Conservation (phyloP, 345 rosid species). For the Rhodamnia rubescens region DNA sequence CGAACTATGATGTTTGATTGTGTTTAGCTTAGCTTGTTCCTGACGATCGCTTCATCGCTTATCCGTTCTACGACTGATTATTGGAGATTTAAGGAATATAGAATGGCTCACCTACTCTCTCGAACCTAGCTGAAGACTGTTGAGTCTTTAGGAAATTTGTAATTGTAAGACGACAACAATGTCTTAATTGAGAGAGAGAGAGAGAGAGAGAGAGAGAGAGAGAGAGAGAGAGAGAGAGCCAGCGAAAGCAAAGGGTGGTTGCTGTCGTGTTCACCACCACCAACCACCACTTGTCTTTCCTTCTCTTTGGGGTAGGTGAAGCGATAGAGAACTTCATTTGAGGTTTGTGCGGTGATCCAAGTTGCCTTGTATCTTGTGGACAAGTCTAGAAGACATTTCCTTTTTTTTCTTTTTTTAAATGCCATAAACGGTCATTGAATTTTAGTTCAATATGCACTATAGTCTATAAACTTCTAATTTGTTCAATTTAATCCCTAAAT, state of each 20-base stretch:
- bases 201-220: not conserved
- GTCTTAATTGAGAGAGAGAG: not conserved
- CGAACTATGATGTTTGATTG: not conserved
- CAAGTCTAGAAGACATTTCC: not conserved
- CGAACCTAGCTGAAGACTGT: not conserved
- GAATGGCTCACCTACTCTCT: not conserved
- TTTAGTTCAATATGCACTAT: too few species aligned
- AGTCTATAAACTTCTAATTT: too few species aligned
- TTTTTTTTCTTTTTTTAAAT: not conserved
- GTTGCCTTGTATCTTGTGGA: not conserved
- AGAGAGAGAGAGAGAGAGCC: not conserved
- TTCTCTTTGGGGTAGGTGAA: conserved; percentile 14
- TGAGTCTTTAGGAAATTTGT: not conserved
- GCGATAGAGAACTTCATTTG: not conserved
- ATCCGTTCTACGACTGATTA: not conserved
- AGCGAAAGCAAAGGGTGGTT: not conserved
- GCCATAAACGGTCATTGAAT: too few species aligned
- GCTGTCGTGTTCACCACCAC: conserved; percentile 18
- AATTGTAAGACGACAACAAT: not conserved
- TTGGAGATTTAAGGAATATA: not conserved
- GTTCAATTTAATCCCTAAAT: too few species aligned
- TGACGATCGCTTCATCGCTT: too few species aligned
- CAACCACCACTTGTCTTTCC: conserved; percentile 3
- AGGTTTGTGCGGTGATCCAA: not conserved
- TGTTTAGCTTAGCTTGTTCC: not conserved